Percentiles rank a stretch among this genome's conserved stretches.
phyloP scores from a whole-genome alignment of 805 yeast species.

The Metschnikowia aberdeeniae region DNA sequence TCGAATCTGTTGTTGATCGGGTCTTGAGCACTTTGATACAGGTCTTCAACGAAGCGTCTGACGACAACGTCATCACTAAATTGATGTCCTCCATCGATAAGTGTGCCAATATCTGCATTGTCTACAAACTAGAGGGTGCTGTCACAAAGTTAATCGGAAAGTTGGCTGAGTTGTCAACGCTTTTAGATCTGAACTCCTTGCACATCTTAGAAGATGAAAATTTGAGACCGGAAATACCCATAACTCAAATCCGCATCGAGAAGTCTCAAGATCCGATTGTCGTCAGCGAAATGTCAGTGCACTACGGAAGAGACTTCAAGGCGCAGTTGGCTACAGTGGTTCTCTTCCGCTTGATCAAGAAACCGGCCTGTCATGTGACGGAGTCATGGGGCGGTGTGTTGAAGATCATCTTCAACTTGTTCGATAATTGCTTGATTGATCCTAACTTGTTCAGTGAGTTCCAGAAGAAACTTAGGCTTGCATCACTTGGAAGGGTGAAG shows the following conservation, averaged over 20 bases:
- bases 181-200: slow-evolving; percentile 41
- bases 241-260: slow-evolving; percentile 41
- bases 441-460: slow-evolving; percentile 61
- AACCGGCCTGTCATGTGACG: slow-evolving; percentile 48
- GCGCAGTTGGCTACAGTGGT: slow-evolving; percentile 89
- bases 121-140: slow-evolving; percentile 50
- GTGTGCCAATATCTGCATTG: slow-evolving; percentile 70
- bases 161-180: slow-evolving; percentile 65
- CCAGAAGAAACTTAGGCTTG: slow-evolving; percentile 53
- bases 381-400: slow-evolving; percentile 60
- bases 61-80: slow-evolving; percentile 82
- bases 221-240: slow-evolving; percentile 32
- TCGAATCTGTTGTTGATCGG: slow-evolving; percentile 57
- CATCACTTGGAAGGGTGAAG: slow-evolving; percentile 53
- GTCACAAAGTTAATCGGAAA: slow-evolving; percentile 65
- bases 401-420: slow-evolving; percentile 57
- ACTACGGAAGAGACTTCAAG: slow-evolving; percentile 85
- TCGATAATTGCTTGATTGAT: slow-evolving; percentile 66
- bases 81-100: slow-evolving; percentile 87
- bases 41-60: slow-evolving; percentile 83
- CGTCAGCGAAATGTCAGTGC: slow-evolving; percentile 76
- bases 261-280: slow-evolving; percentile 56
- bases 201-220: slow-evolving; percentile 14
- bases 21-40: slow-evolving; percentile 69
- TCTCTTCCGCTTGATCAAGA: slow-evolving; percentile 68